Conservation (phyloP, 2,329 filamentous ascomycete species). For the Ploettnerulaceae sp. region DNA sequence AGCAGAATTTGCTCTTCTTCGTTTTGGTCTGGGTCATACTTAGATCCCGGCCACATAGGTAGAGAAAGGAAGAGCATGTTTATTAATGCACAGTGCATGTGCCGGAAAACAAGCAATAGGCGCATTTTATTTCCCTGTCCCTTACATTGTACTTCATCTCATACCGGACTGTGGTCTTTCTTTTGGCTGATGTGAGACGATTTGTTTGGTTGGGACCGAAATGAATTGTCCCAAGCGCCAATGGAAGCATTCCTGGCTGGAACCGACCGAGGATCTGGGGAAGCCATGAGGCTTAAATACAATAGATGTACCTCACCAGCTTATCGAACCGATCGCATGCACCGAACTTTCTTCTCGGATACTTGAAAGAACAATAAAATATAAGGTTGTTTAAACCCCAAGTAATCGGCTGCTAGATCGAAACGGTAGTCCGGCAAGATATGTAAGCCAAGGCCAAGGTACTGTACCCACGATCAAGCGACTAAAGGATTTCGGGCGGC, state of each 20-base stretch:
- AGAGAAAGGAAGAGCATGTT: too few species aligned
- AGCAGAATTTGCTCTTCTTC: too few species aligned
- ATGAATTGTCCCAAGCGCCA: neutral
- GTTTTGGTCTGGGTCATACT: too few species aligned
- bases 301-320: neutral
- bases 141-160: neutral
- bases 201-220: neutral
- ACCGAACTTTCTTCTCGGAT: too few species aligned
- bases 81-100: too few species aligned
- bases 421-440: neutral
- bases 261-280: conserved; percentile 1
- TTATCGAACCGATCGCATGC: neutral
- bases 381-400: too few species aligned
- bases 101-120: neutral
- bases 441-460: neutral
- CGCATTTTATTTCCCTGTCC: neutral
- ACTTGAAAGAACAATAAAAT: too few species aligned
- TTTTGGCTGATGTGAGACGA: neutral
- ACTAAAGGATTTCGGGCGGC: neutral
- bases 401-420: neutral
- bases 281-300: neutral
- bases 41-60: too few species aligned
- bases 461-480: conserved; percentile 1
- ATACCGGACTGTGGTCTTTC: neutral
- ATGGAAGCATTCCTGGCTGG: conserved; percentile 4